Base-by-base conservation (phyloP, 2,329 filamentous ascomycete species). In the Colletotrichum melonis region DNA sequence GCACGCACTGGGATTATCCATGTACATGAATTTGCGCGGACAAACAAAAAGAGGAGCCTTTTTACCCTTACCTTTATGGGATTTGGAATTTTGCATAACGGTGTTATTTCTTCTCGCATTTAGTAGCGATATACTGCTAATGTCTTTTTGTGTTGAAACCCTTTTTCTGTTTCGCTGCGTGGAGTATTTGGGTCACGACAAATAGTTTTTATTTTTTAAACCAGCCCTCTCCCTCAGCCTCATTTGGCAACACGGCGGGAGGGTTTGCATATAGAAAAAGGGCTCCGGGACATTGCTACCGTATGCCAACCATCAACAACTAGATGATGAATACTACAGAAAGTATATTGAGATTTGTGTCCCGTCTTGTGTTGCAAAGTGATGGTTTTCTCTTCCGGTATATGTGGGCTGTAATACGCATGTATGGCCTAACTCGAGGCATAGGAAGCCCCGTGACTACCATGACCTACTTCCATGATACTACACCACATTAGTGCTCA, bases 71-170 rank as follows among this genome's bases (percentile, higher is more conserved):
- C 52, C 30, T 54, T 49, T 30, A 57, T 30, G 42, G 42, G 42
- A 49, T 28, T 32, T 32, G 42, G 42, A 30, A 63, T 38, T 65
- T 64, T 26, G 59, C 70, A 73, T 64, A 56, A 65, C 55, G 70
- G 70, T 73, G 70, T 73, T 62, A 35, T 65, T 54, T 56, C 70
- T 73, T 73, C 57, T 72, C 62, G 72, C 68, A 72, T 74, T 72
- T 63, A 72, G 68, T 71, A 72, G 72, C 68, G 72, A 72, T 57
- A 52, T 74, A 74, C 68, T 72, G 72, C 72, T 71, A 63, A 74
- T 74, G 72, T 74, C 63, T 74, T 74, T 71, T 72, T 72, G n/a
- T 69, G 5, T 42, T 52, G 38, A 59, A 67, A 72, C 16, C 70
- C 32, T 69, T 55, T 56, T 60, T 60, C 55, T 58, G 59, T 73